phyloP scores from a whole-genome alignment of 257 asterid genomes.

The Mentha longifolia region DNA sequence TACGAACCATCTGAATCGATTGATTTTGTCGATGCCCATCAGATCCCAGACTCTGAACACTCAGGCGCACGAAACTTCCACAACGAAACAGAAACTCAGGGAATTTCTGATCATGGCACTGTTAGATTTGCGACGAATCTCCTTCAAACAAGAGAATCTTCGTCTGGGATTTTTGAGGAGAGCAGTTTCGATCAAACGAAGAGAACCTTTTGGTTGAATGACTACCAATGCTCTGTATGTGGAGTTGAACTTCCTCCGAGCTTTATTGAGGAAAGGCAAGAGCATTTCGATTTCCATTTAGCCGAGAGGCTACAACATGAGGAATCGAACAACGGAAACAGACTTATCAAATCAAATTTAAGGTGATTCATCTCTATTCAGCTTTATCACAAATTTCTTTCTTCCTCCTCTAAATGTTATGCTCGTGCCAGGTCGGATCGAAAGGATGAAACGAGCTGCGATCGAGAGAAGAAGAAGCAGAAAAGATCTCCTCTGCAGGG shows the following conservation, averaged over 20 bases:
- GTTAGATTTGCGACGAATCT: conserved; percentile 25
- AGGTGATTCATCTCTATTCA: conserved; percentile 37
- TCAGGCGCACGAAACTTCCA: conserved; percentile 26
- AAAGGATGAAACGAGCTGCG: conserved; percentile 45
- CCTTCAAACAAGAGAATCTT: conserved; percentile 27
- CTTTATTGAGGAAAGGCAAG: conserved; percentile 82
- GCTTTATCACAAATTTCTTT: neutral
- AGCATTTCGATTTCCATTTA: conserved; percentile 91
- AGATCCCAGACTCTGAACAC: conserved; percentile 40
- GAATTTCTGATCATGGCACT: conserved; percentile 30
- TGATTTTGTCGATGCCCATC: conserved; percentile 37
- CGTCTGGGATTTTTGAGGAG: conserved; percentile 34
- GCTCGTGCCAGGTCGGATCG: conserved; percentile 46
- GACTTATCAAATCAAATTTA: conserved; percentile 42
- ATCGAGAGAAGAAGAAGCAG: conserved; percentile 64
- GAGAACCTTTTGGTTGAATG: conserved; percentile 61
- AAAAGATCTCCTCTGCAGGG: conserved; percentile 53
- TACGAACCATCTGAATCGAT: conserved; percentile 42
- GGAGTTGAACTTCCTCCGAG: conserved; percentile 82
- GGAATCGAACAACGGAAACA: conserved; percentile 50
- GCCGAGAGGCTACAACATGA: conserved; percentile 88
- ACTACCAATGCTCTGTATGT: conserved; percentile 81
- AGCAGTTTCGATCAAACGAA: conserved; percentile 32
- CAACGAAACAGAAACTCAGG: conserved; percentile 38
- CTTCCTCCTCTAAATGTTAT: neutral